Base-by-base conservation (phyloP, 495 filamentous ascomycete genomes). In the Saxophila tyrrhenica region DNA sequence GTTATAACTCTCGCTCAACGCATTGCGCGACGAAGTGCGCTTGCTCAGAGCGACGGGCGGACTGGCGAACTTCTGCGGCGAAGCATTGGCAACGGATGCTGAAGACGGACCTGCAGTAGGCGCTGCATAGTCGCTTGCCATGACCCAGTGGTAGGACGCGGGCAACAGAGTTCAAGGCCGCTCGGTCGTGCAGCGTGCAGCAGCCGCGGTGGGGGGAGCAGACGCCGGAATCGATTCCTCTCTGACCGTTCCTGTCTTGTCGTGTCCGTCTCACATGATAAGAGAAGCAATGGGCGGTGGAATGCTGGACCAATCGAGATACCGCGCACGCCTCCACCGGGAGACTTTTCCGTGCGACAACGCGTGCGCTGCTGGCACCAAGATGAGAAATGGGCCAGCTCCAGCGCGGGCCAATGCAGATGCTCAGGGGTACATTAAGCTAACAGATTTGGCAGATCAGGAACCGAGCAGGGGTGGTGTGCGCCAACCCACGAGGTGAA, bases 21-120 rank as follows among this genome's bases (percentile, higher is more conserved):
- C 57, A 52, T 55, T 35, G 35, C 57, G 45, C 47, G 57, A 60
- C 35, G 51, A 55, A 3, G 57, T 60, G 2, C 57, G 45, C 24
- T 50, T 25, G 39, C 39, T 45, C 45, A 17, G 25, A 16, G 45
- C 45, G 9, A 48, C 20, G 10, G 13, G 10, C 20, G 45, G 45
- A 48, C 45, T 48, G 45, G 11, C 20, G 9, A 16, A 20, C 20
- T n/a, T 44, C 41, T 23, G 45, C 20, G 9, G 45, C 7, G 45
- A 48, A 8, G 19, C 5, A 13, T 5, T 35, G 29, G 19, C 10
- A n/a, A n/a, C n/a, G n/a, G n/a, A n/a, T n/a, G n/a, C n/a, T 5
- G 45, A 48, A 5, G 45, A 48, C 8, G 45, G 45, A 25, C 45
- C 45, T 48, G 45, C 45, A 25, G 20, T 25, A 25, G 45, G 23